Conservation (phyloP, 257 asterid species). For the Gentiana macrophylla region DNA sequence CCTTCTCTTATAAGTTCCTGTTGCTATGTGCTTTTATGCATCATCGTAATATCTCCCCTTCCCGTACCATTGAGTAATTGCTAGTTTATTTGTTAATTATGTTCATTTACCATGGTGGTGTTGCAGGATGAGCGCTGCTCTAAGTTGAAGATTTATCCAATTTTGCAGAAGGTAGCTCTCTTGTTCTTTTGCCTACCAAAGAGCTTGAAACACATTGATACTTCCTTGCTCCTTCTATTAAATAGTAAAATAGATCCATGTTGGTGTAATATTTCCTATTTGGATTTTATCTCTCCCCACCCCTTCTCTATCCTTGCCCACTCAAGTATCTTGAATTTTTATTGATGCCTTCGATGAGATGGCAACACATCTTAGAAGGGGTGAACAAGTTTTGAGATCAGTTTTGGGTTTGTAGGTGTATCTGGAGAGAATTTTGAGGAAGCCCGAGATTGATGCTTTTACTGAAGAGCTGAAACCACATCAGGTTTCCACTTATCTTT, state of each 20-base stretch:
- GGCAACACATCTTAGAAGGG: no score
- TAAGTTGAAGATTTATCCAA: conserved; percentile 82
- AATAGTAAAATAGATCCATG: neutral
- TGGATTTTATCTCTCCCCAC: no score
- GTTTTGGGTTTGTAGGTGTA: conserved; percentile 56
- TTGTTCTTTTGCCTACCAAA: conserved; percentile 5
- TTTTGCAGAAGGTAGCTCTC: conserved; percentile 83
- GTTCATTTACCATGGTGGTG: conserved; percentile 6
- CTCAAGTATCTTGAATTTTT: no score
- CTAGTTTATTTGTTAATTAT: neutral
- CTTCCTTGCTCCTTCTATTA: neutral
- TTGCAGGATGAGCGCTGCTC: conserved; percentile 98
- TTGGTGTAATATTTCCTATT: neutral
- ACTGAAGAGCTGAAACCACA: conserved; percentile 96
- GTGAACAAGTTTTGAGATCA: neutral
- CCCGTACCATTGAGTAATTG: no score
- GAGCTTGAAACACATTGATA: neutral
- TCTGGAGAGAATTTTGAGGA: conserved; percentile 92
- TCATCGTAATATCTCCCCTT: no score
- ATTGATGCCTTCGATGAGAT: no score
- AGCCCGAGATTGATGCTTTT: conserved; percentile 95
- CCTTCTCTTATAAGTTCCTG: no score
- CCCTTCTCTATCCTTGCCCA: no score
- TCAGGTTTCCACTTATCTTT: conserved; percentile 42
- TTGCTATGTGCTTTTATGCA: no score